Evolutionary conservation across 1,284 basidiomycete genomes (phyloP), one percentile per base, ranked within the genome.

Genomic region (Moesziomyces parantarcticus): DNA sequence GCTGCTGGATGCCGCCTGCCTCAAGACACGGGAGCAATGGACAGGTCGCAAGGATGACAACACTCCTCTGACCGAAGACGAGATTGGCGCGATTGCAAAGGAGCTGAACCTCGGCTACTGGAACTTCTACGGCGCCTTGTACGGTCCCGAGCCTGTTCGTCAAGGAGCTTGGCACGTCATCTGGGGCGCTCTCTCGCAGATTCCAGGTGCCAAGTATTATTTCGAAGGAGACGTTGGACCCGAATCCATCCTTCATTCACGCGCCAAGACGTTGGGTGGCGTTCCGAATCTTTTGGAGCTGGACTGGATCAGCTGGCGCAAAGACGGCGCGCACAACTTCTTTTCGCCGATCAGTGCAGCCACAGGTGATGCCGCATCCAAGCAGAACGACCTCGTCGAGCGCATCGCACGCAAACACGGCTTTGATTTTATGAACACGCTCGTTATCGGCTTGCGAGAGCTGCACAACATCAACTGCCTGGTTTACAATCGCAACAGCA

Each of bases 371-470:
- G 78, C 69, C 26, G 66, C 75, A 1, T 40, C 46, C 26, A 43
- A 23, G 3, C 65, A 76, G 29, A 54, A 39, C 46, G 41, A 75
- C 14, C 50, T 75, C 29, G 40, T 64, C n/a, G 69, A 60, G 51
- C 46, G 48, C 39, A 59, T 55, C 36, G 48, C 52, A 14, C 44
- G 48, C 26, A 53, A 77, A 50, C 61, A 66, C 32, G 66, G 70
- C n/a, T 79, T 78, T 45, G 77, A 79, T 46, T 63, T 61, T 47
- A 69, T 79, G 57, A 50, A 52, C 14, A 79, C 70, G 21, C 58
- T 58, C 32, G 51, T 58, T 20, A 49, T 71, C 45, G 70, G 55
- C 3, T 40, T 56, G 51, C 54, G 75, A 6, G 76, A 78, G 58
- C 60, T 55, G 41, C 76, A 78, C 62, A 64, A 75, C 53, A 75